A percentile compares a stretch with the other conserved stretches of the same genome.
Evolutionary conservation across 495 filamentous ascomycete species (phyloP).

Genomic region (Xylaria bambusicola): DNA sequence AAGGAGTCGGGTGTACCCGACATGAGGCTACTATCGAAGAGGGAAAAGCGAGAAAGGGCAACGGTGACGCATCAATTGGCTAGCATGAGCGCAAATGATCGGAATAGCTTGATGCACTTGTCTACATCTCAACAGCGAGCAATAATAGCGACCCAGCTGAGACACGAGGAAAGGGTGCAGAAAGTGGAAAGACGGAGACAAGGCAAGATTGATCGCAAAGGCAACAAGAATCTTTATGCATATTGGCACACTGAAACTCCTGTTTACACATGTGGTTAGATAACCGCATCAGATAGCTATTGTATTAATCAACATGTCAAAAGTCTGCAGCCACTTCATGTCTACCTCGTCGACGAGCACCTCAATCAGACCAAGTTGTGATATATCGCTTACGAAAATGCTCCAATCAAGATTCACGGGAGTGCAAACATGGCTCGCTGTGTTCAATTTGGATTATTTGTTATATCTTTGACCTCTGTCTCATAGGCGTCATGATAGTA

Average conservation of each 20-base stretch:
- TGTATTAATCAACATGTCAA: neutral
- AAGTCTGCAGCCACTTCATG: too few species aligned
- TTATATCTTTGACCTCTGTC: too few species aligned
- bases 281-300: neutral
- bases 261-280: constrained; percentile 23
- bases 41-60: constrained; percentile 24
- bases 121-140: constrained; percentile 30
- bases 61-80: constrained; percentile 26
- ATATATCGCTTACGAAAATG: too few species aligned
- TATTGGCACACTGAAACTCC: constrained; percentile 25
- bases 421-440: too few species aligned
- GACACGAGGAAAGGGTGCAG: constrained; percentile 30
- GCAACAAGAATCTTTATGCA: constrained; percentile 30
- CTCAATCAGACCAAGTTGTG: too few species aligned
- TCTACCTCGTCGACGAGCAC: too few species aligned
- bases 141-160: constrained; percentile 33
- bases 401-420: too few species aligned
- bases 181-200: constrained; percentile 25
- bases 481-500: too few species aligned
- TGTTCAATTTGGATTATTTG: too few species aligned
- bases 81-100: constrained; percentile 31
- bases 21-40: constrained; percentile 19
- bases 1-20: constrained; percentile 11
- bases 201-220: constrained; percentile 27
- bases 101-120: constrained; percentile 32